These are phyloP conservation scores for Raddia distichophylla DNA, from an alignment of 176 grass and related monocot species.

Conservation along the genomic window DNA sequence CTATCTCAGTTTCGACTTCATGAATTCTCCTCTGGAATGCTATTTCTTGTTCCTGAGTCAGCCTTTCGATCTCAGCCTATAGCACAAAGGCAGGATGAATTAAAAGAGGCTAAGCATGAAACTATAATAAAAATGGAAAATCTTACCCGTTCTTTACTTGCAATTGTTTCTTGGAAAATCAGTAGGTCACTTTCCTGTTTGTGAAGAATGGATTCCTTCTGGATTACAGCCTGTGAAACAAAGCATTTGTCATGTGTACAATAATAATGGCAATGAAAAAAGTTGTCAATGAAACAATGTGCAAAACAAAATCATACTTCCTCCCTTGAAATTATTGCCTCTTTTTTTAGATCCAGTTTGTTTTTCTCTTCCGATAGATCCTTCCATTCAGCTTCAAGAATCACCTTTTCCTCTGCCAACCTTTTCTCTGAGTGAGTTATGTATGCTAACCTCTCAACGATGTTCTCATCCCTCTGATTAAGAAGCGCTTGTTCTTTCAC, in stretches of 20 bases:
- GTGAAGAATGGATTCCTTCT: slow-evolving; percentile 73
- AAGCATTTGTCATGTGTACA: slow-evolving; percentile 21
- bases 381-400: slow-evolving; percentile 63
- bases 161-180: slow-evolving; percentile 81
- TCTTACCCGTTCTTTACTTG: slow-evolving; percentile 72
- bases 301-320: slow-evolving; percentile 62
- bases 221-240: slow-evolving; percentile 60
- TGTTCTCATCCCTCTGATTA: slow-evolving; percentile 77
- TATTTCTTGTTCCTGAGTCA: slow-evolving; percentile 62
- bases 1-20: slow-evolving; percentile 77
- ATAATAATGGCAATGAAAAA: not conserved
- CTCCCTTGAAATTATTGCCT: slow-evolving; percentile 69
- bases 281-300: not conserved
- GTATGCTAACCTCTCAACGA: slow-evolving; percentile 64
- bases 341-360: slow-evolving; percentile 68
- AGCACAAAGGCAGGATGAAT: slow-evolving; percentile 19
- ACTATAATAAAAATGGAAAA: slow-evolving; percentile 19
- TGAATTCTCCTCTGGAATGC: slow-evolving; percentile 49
- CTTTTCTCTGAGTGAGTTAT: slow-evolving; percentile 65
- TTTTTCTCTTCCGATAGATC: slow-evolving; percentile 62
- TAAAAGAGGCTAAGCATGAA: slow-evolving; percentile 28
- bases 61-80: slow-evolving; percentile 78
- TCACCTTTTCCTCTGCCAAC: slow-evolving; percentile 57
- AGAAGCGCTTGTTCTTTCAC: slow-evolving; percentile 66
- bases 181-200: slow-evolving; percentile 77